Conservation (phyloP, 1,284 basidiomycete species). For the Thelephora terrestris region DNA sequence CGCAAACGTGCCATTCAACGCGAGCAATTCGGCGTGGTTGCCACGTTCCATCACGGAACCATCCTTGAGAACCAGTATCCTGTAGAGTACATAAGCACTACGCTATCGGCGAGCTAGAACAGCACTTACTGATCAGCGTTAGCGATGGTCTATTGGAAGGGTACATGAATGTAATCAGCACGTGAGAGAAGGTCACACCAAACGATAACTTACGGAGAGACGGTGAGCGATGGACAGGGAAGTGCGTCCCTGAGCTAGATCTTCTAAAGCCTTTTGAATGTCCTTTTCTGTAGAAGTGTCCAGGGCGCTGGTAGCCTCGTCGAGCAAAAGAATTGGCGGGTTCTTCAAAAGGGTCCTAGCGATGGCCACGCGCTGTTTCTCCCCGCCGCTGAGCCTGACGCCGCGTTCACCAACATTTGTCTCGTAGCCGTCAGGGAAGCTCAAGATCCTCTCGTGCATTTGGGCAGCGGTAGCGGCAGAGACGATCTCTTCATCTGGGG, state of each 20-base stretch:
- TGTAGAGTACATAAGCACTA: slow-evolving; percentile 20
- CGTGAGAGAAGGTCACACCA: slow-evolving; percentile 7
- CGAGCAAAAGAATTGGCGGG: slow-evolving; percentile 74
- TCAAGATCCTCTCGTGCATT: slow-evolving; percentile 71
- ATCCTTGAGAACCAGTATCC: slow-evolving; percentile 75
- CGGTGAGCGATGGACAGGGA: slow-evolving; percentile 75
- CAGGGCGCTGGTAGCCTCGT: slow-evolving; percentile 75
- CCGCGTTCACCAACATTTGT: slow-evolving; percentile 79
- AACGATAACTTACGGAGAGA: slow-evolving; percentile 49
- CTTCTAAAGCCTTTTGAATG: slow-evolving; percentile 75
- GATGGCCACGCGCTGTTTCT: slow-evolving; percentile 82
- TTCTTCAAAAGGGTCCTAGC: slow-evolving; percentile 81
- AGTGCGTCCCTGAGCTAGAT: slow-evolving; percentile 59
- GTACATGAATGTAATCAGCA: slow-evolving; percentile 12
- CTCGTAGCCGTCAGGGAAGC: slow-evolving; percentile 75
- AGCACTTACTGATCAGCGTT: slow-evolving; percentile 60
- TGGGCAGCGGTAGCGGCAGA: slow-evolving; percentile 67
- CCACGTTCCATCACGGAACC: slow-evolving; percentile 76
- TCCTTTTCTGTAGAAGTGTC: slow-evolving; percentile 80
- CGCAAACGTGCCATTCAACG: slow-evolving; percentile 60
- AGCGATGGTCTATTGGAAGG: slow-evolving; percentile 50
- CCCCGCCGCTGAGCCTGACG: slow-evolving; percentile 67
- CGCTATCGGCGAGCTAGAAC: neutral
- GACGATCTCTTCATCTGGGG: slow-evolving; percentile 60
- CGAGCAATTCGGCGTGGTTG: slow-evolving; percentile 62